Conservation (phyloP, 2,329 filamentous ascomycete genomes). For the Colletotrichum spaethianum region DNA sequence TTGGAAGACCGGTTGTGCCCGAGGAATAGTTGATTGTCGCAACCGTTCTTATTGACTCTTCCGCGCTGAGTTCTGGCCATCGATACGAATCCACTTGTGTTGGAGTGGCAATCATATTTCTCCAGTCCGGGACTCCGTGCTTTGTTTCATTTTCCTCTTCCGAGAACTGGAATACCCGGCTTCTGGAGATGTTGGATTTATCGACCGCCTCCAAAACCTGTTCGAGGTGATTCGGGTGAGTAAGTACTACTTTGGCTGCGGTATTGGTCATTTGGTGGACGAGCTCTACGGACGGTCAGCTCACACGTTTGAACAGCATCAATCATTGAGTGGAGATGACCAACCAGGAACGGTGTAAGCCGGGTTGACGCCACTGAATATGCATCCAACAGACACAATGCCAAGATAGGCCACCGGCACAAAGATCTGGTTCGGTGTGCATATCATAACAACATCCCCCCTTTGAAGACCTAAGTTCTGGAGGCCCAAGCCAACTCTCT, state of each 20-base stretch:
- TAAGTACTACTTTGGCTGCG: constrained; percentile 63
- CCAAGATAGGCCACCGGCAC: constrained; percentile 69
- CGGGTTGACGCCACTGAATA: constrained; percentile 70
- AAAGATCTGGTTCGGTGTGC: constrained; percentile 68
- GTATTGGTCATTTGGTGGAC: constrained; percentile 67
- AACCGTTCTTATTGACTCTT: constrained; percentile 52
- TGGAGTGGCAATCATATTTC: constrained; percentile 52
- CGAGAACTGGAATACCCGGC: constrained; percentile 64
- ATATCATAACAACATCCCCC: constrained; percentile 68
- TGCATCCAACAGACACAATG: constrained; percentile 64
- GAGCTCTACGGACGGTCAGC: constrained; percentile 57
- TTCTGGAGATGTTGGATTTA: constrained; percentile 56
- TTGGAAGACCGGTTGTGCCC: constrained; percentile 66
- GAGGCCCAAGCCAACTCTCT: constrained; percentile 64
- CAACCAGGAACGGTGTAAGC: constrained; percentile 63
- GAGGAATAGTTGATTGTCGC: constrained; percentile 66
- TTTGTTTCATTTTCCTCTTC: constrained; percentile 51
- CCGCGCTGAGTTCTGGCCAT: constrained; percentile 55
- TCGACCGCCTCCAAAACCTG: constrained; percentile 59
- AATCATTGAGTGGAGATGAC: constrained; percentile 29
- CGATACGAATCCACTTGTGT: constrained; percentile 53
- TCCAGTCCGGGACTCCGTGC: constrained; percentile 59
- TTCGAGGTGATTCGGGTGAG: constrained; percentile 61
- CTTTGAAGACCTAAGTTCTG: constrained; percentile 59
- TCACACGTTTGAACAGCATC: neutral